phyloP scores from a whole-genome alignment of 164 flowering plant genomes.

The Tetracentron sinense region DNA sequence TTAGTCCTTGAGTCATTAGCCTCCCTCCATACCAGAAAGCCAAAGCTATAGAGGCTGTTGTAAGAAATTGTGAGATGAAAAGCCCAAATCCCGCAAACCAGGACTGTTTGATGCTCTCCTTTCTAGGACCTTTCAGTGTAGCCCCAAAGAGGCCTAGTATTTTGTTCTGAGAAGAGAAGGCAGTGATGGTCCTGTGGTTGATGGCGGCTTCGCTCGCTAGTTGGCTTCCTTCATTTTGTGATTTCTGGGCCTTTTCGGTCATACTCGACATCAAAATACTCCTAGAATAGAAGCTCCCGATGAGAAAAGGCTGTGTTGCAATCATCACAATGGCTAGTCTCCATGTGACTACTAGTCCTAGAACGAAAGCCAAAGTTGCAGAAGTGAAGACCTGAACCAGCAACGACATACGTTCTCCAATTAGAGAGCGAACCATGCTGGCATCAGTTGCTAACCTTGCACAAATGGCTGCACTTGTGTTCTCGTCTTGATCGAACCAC shows the following conservation, averaged over 20 bases:
- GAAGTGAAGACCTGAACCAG: slow-evolving; percentile 34
- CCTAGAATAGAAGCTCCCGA: slow-evolving; percentile 34
- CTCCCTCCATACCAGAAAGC: slow-evolving; percentile 30
- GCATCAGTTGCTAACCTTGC: slow-evolving; percentile 36
- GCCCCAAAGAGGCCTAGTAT: slow-evolving; percentile 18
- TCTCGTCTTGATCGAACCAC: slow-evolving; percentile 46
- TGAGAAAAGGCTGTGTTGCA: slow-evolving; percentile 41
- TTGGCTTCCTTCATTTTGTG: slow-evolving; percentile 23
- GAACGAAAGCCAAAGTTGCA: slow-evolving; percentile 32
- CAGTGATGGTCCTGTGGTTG: slow-evolving; percentile 23
- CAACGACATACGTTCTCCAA: slow-evolving; percentile 41
- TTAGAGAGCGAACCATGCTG: slow-evolving; percentile 33
- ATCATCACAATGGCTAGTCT: slow-evolving; percentile 39
- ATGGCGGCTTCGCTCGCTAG: slow-evolving; percentile 26
- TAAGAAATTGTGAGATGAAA: slow-evolving; percentile 18
- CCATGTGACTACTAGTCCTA: slow-evolving; percentile 37
- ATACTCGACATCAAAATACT: slow-evolving; percentile 35
- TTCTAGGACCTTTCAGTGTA: slow-evolving; percentile 16
- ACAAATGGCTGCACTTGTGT: slow-evolving; percentile 42
- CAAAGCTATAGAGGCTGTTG: slow-evolving; percentile 17
- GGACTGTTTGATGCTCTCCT: slow-evolving; percentile 18
- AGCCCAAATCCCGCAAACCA: slow-evolving; percentile 30
- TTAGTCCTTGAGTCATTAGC: slow-evolving; percentile 9
- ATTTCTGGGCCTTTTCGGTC: slow-evolving; percentile 27
- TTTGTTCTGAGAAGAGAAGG: slow-evolving; percentile 18